These are phyloP conservation scores for Xylaria nigripes DNA, from an alignment of 495 filamentous ascomycete genomes.

Conservation along the genomic window DNA sequence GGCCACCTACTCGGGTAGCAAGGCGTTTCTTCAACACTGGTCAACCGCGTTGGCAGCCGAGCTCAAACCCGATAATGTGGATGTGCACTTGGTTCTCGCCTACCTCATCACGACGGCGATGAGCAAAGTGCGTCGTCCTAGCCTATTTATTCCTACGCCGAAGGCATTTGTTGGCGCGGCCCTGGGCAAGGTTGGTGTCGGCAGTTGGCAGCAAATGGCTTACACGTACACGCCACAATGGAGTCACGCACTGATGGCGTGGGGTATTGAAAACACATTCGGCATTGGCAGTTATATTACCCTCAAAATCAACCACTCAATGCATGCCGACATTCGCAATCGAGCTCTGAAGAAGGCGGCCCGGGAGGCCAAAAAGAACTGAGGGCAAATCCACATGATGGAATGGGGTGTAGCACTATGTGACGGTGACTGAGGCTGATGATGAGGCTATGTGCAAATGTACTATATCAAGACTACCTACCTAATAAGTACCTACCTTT, in stretches of 20 bases:
- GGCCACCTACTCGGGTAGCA: conserved; percentile 94
- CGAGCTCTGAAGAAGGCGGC: conserved; percentile 84
- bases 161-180: conserved; percentile 71
- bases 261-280: conserved; percentile 62
- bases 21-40: conserved; percentile 98
- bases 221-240: conserved; percentile 88
- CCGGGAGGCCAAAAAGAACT: conserved; percentile 63
- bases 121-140: conserved; percentile 83
- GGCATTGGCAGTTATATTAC: conserved; percentile 57
- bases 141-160: conserved; percentile 68
- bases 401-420: not conserved
- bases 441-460: not conserved
- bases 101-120: conserved; percentile 93
- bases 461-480: no score
- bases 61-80: conserved; percentile 66
- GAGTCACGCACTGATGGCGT: conserved; percentile 85
- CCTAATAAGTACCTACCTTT: no score
- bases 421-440: not conserved
- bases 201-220: conserved; percentile 63
- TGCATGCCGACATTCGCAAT: conserved; percentile 82
- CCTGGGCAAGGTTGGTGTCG: conserved; percentile 72
- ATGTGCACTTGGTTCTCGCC: conserved; percentile 77
- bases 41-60: conserved; percentile 78
- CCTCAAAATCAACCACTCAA: conserved; percentile 59
- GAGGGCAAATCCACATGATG: not conserved